Conservation (phyloP, 1,284 basidiomycete genomes). For the Violaceomyces palustris region DNA sequence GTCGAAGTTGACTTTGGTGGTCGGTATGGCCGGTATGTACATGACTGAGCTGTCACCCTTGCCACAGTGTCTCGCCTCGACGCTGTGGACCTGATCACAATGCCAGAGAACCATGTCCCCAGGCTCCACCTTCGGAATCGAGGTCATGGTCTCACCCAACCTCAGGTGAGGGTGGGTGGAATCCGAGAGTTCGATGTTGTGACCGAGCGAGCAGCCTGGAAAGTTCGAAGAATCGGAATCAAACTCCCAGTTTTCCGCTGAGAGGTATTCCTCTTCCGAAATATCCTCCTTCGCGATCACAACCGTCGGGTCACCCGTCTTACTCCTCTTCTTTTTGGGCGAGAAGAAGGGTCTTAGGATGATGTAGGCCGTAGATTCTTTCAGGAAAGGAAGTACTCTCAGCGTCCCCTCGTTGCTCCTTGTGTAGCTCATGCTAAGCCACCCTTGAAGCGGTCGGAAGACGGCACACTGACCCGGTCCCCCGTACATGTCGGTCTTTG, state of each 20-base stretch:
- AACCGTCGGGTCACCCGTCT: not conserved
- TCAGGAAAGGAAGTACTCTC: constrained; percentile 68
- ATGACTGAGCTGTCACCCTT: constrained; percentile 66
- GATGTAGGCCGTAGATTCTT: constrained; percentile 69
- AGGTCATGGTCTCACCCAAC: constrained; percentile 64
- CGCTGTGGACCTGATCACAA: constrained; percentile 69
- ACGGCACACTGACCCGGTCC: constrained; percentile 62
- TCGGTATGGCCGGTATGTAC: constrained; percentile 72
- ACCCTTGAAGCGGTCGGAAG: constrained; percentile 72
- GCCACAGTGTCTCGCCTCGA: constrained; percentile 65
- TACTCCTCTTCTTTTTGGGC: constrained; percentile 27
- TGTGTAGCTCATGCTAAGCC: constrained; percentile 62
- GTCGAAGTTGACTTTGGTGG: constrained; percentile 63
- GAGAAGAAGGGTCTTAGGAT: constrained; percentile 73
- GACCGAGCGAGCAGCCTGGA: constrained; percentile 60
- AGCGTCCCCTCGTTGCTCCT: constrained; percentile 69
- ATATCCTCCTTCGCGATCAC: not conserved
- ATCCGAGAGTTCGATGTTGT: constrained; percentile 64
- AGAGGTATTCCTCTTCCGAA: constrained; percentile 7
- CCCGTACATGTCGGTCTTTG: constrained; percentile 34
- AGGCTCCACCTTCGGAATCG: constrained; percentile 63
- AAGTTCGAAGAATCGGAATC: constrained; percentile 63
- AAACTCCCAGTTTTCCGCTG: constrained; percentile 51
- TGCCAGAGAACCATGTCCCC: constrained; percentile 81
- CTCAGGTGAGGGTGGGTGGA: constrained; percentile 67